phyloP scores from a whole-genome alignment of 2,329 filamentous ascomycete genomes.

The Sporothrix euskadiensis region DNA sequence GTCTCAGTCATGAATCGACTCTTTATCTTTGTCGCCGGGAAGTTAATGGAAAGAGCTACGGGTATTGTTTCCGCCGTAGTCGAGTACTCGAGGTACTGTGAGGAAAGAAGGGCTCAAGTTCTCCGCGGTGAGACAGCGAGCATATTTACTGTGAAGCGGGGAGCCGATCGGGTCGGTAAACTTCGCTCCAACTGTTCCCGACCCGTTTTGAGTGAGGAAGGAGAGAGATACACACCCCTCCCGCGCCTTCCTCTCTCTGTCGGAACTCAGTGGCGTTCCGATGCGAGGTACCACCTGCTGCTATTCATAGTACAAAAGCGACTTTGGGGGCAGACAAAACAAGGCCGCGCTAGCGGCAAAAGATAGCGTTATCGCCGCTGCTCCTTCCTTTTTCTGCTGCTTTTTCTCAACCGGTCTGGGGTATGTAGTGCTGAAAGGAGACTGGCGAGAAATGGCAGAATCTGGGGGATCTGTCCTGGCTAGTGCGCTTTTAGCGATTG shows the following conservation, averaged over 20 bases:
- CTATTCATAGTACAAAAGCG: neutral
- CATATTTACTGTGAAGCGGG: neutral
- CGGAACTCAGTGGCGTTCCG: neutral
- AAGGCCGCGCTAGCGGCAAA: neutral
- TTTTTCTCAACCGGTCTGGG: slow-evolving; percentile 15
- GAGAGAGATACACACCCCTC: too few relatives aligned
- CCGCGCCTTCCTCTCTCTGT: neutral
- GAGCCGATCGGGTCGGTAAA: slow-evolving; percentile 22
- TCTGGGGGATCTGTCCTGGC: slow-evolving; percentile 25
- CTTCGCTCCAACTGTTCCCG: slow-evolving; percentile 1
- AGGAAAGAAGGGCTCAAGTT: neutral
- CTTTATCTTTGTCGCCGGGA: neutral
- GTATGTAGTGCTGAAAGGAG: slow-evolving; percentile 17
- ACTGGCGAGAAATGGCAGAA: slow-evolving; percentile 20
- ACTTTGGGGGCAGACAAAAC: neutral
- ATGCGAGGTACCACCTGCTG: neutral
- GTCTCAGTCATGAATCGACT: neutral
- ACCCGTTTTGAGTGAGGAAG: slow-evolving; percentile 3
- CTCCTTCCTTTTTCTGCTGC: neutral
- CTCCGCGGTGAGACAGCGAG: slow-evolving; percentile 10
- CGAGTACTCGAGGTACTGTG: too few relatives aligned
- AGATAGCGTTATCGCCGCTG: slow-evolving; percentile 18
- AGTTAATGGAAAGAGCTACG: neutral
- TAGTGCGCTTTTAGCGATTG: slow-evolving; percentile 15
- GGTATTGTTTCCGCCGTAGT: slow-evolving; percentile 8